Base-by-base conservation (phyloP, 1,284 basidiomycete species). In the Tilletia horrida region DNA sequence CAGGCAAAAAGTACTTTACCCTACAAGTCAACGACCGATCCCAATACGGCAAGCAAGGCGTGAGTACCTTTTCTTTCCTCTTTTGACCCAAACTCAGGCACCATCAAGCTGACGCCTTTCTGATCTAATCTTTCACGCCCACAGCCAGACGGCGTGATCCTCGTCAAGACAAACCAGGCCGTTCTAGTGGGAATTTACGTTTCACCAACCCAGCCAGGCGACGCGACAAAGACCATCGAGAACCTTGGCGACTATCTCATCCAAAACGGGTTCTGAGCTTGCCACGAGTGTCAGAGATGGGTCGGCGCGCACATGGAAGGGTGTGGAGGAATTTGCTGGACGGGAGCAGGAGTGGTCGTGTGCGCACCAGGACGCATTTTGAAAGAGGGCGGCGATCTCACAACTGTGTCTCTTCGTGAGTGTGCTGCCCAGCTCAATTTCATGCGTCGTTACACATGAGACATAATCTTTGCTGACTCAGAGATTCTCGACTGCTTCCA, bases 91-190 rank as follows among this genome's bases (percentile, higher is more conserved):
- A 3, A 35, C 29, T 64, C 63, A 6, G 45, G 7, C 48, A 52
- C 47, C 25, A 18, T 9, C 50, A 3, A 18, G 18, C 47, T 48
- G 18, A 18, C 47, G 18, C 18, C 47, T 13, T 2, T 48, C 47
- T n/a, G n/a, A n/a, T n/a, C n/a, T n/a, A n/a, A n/a, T n/a, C n/a
- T n/a, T n/a, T n/a, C n/a, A n/a, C n/a, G n/a, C 35, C 35, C 25
- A 44, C 80, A 95, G 92, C 87, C 86, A 31, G 88, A 92, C 81
- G 95, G 94, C 1, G 86, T 86, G 67, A 84, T 93, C 69, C 80
- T 94, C 71, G 89, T 92, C 68, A 92, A 92, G 86, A 97, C 93
- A 29, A 90, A 87, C 75, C 91, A 93, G 81, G 92, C 92, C 3
- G 85, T 96, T 70, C 86, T 97, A 67, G 88, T 97, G 27, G 87